Evolutionary conservation across 2,329 filamentous ascomycete genomes (phyloP).

Genomic region (Remersonia thermophila): DNA sequence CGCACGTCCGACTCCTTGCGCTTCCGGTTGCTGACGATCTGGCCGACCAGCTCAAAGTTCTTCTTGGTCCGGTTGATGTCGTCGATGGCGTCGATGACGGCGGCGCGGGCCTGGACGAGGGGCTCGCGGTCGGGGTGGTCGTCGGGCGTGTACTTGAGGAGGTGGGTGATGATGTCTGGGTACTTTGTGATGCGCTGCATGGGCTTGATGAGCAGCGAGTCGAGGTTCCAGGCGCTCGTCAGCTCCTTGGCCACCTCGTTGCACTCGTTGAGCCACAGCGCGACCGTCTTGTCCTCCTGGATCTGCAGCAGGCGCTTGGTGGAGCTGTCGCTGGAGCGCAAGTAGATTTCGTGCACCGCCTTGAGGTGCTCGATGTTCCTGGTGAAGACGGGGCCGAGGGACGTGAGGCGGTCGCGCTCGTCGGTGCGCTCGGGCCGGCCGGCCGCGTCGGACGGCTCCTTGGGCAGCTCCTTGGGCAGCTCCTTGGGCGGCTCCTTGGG

Average conservation of each 20-base stretch:
- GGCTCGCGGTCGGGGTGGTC: slow-evolving; percentile 71
- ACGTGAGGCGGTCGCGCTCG: slow-evolving; percentile 38
- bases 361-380: slow-evolving; percentile 49
- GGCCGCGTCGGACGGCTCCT: slow-evolving; percentile 21
- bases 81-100: slow-evolving; percentile 54
- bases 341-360: slow-evolving; percentile 46
- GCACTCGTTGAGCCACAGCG: slow-evolving; percentile 86
- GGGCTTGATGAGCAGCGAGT: slow-evolving; percentile 93
- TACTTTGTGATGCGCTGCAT: slow-evolving; percentile 93
- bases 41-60: slow-evolving; percentile 81
- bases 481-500: slow-evolving; percentile 22
- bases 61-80: slow-evolving; percentile 95
- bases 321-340: slow-evolving; percentile 51
- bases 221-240: slow-evolving; percentile 86
- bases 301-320: slow-evolving; percentile 50
- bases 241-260: slow-evolving; percentile 85
- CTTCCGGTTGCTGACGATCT: slow-evolving; percentile 66
- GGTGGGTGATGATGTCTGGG: slow-evolving; percentile 67
- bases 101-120: slow-evolving; percentile 41
- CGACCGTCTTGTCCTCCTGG: slow-evolving; percentile 50
- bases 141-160: slow-evolving; percentile 65
- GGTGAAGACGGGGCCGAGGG: slow-evolving; percentile 41
- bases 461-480: slow-evolving; percentile 24
- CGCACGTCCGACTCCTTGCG: slow-evolving; percentile 82
- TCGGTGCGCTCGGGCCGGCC: slow-evolving; percentile 38